Base-by-base conservation (phyloP, 2,329 filamentous ascomycete species). In the Stachybotrys echinatus region DNA sequence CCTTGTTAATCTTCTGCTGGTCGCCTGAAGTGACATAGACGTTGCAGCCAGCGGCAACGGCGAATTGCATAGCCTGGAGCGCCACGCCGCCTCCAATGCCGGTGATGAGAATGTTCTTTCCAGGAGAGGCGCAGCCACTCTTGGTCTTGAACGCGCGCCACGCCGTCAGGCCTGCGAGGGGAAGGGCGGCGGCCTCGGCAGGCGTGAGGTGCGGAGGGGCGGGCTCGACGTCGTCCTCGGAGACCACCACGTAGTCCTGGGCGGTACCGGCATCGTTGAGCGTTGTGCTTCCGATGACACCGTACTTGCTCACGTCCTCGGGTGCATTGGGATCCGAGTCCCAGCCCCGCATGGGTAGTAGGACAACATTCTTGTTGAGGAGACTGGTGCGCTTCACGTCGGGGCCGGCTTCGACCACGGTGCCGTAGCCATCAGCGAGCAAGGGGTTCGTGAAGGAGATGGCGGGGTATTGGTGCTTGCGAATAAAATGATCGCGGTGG, bases 31-130 rank as follows among this genome's bases (percentile, higher is more conserved):
- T 92, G 49, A 96, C 90, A 63, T 78, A 95, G n/a, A 92, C 87
- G 65, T 85, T 83, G 59, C 85, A 82, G 37, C 90, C 88, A 56
- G 83, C 71, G 10, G 82, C 89, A 12, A 85, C 83, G 12, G 83
- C 91, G 69, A 95, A 95, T 65, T 89, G 78, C 58, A 96, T 72
- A 6, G 81, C 87, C 74, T 89, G 85, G 49, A 96, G 73, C 31
- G 92, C 92, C 1, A 96, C 92, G 42, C 92, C 92, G 34, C 92
- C 92, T 1, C 92, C 92, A 66, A 97, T 95, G 0, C 92, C 92
- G 5, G 92, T 96, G 40, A 97, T 72, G 27, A 97, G 73, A 4
- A 97, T 76, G 62, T 95, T 95, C 53, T 80, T 73, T 3, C 89
- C 89, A 1, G 71, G 68, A 50, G 74, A 71, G 6, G 80, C 79